Conservation (phyloP, 225 moss, liverwort and hornwort genomes). For the Asterella californica region DNA sequence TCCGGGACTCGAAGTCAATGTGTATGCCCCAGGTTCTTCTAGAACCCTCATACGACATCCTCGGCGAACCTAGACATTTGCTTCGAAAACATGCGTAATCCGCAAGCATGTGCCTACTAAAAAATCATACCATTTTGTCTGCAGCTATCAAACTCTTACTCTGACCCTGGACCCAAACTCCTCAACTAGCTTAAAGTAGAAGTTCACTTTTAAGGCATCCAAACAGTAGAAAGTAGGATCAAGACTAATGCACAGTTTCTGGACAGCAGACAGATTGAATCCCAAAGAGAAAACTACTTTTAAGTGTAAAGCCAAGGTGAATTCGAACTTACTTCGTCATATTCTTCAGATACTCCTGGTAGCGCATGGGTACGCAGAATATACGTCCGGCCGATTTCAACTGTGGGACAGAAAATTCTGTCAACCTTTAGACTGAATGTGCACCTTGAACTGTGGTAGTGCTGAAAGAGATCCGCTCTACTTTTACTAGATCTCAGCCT, state of each 20-base stretch:
- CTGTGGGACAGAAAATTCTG: constrained; percentile 34
- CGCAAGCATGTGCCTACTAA: not conserved
- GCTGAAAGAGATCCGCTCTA: too few species aligned
- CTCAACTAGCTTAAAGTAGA: too few species aligned
- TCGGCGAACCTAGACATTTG: too few species aligned
- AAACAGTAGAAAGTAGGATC: not conserved
- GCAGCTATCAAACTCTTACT: not conserved
- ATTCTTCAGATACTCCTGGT: constrained; percentile 73
- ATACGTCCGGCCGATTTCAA: constrained; percentile 59
- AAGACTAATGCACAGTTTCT: too few species aligned
- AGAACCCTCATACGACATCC: too few species aligned
- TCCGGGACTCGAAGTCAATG: too few species aligned
- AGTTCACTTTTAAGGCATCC: too few species aligned
- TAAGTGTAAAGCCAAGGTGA: not conserved
- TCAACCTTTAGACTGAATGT: too few species aligned
- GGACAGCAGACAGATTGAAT: not conserved
- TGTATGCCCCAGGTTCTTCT: too few species aligned
- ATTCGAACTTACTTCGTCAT: constrained; percentile 62
- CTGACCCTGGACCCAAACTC: not conserved
- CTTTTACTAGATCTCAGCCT: not conserved
- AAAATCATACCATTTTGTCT: not conserved
- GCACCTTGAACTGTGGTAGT: not conserved
- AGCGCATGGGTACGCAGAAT: constrained; percentile 83
- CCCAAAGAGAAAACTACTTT: not conserved
- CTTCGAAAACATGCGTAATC: not conserved